Percentiles rank a stretch among this genome's conserved stretches.
These are phyloP conservation scores for Umbelopsis sp. DNA, from an alignment of 192 early-diverging fungal genomes.

Conservation along the genomic window DNA sequence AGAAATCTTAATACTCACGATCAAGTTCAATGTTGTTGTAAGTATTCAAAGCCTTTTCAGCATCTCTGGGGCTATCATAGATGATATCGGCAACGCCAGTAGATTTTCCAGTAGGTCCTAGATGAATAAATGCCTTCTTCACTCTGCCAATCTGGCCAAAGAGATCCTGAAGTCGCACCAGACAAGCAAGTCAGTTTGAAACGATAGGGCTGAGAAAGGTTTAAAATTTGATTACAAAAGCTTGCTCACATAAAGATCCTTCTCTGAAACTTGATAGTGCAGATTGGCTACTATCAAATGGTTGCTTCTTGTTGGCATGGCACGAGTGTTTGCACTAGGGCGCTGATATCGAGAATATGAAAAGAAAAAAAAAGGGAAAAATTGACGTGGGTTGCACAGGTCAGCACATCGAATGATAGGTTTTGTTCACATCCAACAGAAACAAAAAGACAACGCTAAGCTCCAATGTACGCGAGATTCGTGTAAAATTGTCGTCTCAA, in stretches of 20 bases:
- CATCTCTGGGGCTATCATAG: conserved; percentile 45
- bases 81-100: conserved; percentile 52
- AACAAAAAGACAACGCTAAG: conserved; percentile 16
- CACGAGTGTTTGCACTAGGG: conserved; percentile 3
- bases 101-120: conserved; percentile 53
- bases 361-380: conserved; percentile 17
- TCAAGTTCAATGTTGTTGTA: conserved; percentile 54
- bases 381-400: conserved; percentile 7
- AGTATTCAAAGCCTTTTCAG: conserved; percentile 46
- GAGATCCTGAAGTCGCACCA: conserved; percentile 43
- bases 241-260: conserved; percentile 52
- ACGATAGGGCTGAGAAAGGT: background rate
- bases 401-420: conserved; percentile 20
- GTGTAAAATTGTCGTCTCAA: background rate
- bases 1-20: conserved; percentile 32
- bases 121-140: conserved; percentile 42
- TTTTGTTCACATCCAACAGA: conserved; percentile 18
- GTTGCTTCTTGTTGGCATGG: conserved; percentile 9
- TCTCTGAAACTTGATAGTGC: conserved; percentile 57
- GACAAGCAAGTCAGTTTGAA: conserved; percentile 1
- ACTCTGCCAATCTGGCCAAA: conserved; percentile 55
- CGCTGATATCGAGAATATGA: conserved; percentile 14
- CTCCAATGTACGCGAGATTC: conserved; percentile 9
- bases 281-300: conserved; percentile 40
- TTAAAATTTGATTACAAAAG: background rate